phyloP scores from a whole-genome alignment of 257 asterid genomes.

The Ocimum tenuiflorum region DNA sequence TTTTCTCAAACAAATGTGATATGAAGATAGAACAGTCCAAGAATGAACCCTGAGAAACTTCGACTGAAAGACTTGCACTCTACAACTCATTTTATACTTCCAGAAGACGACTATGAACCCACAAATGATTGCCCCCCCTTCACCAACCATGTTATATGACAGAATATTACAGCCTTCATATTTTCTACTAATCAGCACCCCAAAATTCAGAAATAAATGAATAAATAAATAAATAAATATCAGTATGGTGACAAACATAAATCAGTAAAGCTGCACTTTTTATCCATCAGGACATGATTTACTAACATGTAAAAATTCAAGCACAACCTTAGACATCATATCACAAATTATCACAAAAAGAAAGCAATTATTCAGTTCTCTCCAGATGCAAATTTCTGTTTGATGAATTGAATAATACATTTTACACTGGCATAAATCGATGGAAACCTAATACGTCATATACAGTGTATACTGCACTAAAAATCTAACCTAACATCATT shows the following conservation, averaged over 20 bases:
- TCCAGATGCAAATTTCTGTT: not conserved
- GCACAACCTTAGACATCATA: conserved; percentile 1
- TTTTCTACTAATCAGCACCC: not conserved
- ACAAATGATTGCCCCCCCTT: not conserved
- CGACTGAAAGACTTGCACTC: not conserved
- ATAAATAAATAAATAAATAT: not conserved
- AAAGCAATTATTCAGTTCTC: not conserved
- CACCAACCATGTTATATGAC: not conserved
- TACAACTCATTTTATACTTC: not conserved
- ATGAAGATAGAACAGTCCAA: not conserved
- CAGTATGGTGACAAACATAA: not conserved
- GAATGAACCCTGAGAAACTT: not conserved
- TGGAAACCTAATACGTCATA: not conserved
- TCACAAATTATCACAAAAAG: not conserved
- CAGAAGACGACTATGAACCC: not conserved
- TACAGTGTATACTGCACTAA: not conserved
- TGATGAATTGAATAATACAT: not conserved
- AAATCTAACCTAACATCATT: conserved; percentile 1
- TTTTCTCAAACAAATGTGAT: not conserved
- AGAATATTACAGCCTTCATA: not conserved
- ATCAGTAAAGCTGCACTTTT: not conserved
- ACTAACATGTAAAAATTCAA: not conserved
- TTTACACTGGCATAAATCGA: not conserved
- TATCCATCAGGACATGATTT: not conserved
- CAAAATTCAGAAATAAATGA: not conserved